Conservation (phyloP, 2,329 filamentous ascomycete species). For the Penicillium sp. region DNA sequence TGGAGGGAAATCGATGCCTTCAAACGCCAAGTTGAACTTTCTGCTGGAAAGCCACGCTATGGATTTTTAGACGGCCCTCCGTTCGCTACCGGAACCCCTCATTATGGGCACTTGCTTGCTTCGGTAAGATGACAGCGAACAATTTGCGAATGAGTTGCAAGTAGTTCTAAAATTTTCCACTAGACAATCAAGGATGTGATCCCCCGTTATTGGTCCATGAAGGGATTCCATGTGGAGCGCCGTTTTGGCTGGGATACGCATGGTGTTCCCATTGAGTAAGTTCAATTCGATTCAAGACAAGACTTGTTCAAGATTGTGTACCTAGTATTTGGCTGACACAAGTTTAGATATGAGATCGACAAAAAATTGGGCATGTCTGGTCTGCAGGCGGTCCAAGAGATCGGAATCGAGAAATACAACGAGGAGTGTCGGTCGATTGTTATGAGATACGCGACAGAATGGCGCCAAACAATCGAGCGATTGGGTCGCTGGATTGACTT, state of each 20-base stretch:
- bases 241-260: constrained; percentile 96
- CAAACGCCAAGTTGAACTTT: constrained; percentile 81
- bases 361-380: constrained; percentile 90
- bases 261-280: constrained; percentile 77
- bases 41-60: constrained; percentile 77
- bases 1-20: constrained; percentile 96
- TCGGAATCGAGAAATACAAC: constrained; percentile 89
- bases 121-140: constrained; percentile 45
- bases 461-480: constrained; percentile 83
- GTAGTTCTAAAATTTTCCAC: neutral
- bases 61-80: constrained; percentile 92
- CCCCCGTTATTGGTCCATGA: constrained; percentile 96
- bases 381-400: constrained; percentile 78
- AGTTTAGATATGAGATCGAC: constrained; percentile 75
- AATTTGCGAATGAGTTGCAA: neutral
- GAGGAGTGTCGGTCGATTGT: constrained; percentile 88
- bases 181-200: constrained; percentile 94
- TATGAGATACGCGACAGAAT: constrained; percentile 84
- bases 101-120: constrained; percentile 76
- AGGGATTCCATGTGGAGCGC: constrained; percentile 86
- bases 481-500: constrained; percentile 97
- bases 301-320: neutral
- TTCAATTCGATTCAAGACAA: neutral
- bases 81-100: constrained; percentile 69
- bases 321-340: neutral